A percentile compares a stretch with the other conserved stretches of the same genome.
Conservation (phyloP, 1,139 yeast genomes). For the Pichia sp. region DNA sequence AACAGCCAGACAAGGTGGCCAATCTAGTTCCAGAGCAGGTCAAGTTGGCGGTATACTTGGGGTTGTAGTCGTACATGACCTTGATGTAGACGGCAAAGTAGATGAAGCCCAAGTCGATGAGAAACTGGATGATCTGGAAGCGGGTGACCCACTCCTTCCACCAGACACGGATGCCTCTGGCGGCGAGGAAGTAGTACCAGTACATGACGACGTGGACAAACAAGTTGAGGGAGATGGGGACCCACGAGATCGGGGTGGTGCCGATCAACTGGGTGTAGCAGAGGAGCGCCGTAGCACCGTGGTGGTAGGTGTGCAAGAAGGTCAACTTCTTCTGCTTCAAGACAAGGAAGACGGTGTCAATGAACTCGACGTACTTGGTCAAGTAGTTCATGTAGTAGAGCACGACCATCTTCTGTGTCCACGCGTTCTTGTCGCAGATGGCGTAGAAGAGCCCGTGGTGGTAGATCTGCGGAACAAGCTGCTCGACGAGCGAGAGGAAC, state of each 20-base stretch:
- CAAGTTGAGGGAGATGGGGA: constrained; percentile 82
- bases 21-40: constrained; percentile 88
- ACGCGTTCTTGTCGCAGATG: constrained; percentile 73
- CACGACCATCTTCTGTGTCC: constrained; percentile 81
- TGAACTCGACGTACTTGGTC: constrained; percentile 75
- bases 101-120: constrained; percentile 83
- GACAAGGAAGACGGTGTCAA: constrained; percentile 90
- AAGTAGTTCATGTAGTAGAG: constrained; percentile 78
- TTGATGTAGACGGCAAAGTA: constrained; percentile 89
- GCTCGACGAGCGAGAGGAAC: constrained; percentile 72
- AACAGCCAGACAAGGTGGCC: constrained; percentile 89
- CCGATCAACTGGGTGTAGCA: constrained; percentile 95
- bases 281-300: constrained; percentile 94
- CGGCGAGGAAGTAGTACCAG: constrained; percentile 93
- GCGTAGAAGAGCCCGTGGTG: constrained; percentile 80
- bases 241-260: constrained; percentile 90
- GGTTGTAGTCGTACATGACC: constrained; percentile 53
- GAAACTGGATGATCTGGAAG: constrained; percentile 90
- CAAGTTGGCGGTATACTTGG: constrained; percentile 71
- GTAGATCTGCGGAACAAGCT: constrained; percentile 74
- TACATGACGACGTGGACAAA: constrained; percentile 97
- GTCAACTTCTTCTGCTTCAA: constrained; percentile 86
- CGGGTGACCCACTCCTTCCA: constrained; percentile 99
- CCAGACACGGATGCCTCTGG: constrained; percentile 95
- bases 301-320: constrained; percentile 94